Conservation (phyloP, 1,139 yeast species). For the Magnusiomyces magnusii region DNA sequence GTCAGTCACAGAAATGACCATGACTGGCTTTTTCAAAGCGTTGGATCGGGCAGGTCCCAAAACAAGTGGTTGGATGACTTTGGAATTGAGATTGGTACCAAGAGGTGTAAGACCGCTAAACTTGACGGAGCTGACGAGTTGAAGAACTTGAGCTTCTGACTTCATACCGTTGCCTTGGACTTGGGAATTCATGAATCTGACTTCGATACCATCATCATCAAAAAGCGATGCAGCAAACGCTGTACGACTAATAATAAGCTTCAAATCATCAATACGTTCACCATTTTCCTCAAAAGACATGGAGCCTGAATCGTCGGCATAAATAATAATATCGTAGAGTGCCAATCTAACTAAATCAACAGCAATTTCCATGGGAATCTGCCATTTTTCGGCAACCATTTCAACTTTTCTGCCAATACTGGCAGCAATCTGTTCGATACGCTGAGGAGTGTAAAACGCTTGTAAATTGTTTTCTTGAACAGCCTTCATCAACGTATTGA, state of each 20-base stretch:
- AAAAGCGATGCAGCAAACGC: conserved; percentile 31
- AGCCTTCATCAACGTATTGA: conserved; percentile 23
- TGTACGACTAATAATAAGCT: conserved; percentile 30
- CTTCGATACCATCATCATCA: conserved; percentile 32
- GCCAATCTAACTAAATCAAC: conserved; percentile 30
- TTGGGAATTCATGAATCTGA: conserved; percentile 31
- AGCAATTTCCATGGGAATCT: conserved; percentile 30
- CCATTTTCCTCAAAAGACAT: conserved; percentile 35
- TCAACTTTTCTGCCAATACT: conserved; percentile 24
- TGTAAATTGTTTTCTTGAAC: conserved; percentile 30
- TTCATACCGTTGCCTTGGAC: conserved; percentile 27
- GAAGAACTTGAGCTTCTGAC: conserved; percentile 26
- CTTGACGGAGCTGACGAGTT: conserved; percentile 24
- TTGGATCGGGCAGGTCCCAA: conserved; percentile 26
- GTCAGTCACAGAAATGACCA: conserved; percentile 31
- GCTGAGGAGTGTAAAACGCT: conserved; percentile 30
- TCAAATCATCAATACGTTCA: conserved; percentile 33
- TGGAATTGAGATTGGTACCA: conserved; percentile 27
- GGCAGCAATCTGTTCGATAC: conserved; percentile 28
- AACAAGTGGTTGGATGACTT: conserved; percentile 31
- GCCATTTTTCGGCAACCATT: conserved; percentile 26
- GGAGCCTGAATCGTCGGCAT: conserved; percentile 33
- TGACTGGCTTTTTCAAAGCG: conserved; percentile 28
- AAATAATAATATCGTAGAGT: conserved; percentile 31
- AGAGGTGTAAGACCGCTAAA: conserved; percentile 33